Evolutionary conservation across 768 basidiomycete species (phyloP).

Genomic region (Auriscalpium microsporum): DNA sequence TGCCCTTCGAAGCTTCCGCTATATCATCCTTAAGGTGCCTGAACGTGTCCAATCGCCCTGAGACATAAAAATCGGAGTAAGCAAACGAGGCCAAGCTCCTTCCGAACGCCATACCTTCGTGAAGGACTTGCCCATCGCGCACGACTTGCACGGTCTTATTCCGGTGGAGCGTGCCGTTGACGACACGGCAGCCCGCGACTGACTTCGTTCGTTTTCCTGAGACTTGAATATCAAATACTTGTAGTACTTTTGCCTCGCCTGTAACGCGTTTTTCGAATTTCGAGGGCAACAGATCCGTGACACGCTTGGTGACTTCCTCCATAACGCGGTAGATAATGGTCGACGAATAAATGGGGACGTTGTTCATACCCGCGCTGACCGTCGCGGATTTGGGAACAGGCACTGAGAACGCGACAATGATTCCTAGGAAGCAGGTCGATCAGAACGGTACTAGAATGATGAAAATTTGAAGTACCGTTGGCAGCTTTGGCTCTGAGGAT

Average conservation of each 20-base stretch:
- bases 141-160: constrained; percentile 64
- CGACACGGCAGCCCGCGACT: constrained; percentile 88
- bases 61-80: constrained; percentile 3
- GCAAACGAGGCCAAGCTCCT: not conserved
- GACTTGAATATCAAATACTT: constrained; percentile 79
- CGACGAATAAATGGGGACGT: constrained; percentile 64
- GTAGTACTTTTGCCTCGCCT: constrained; percentile 83
- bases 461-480: constrained; percentile 46
- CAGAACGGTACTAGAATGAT: not conserved
- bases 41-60: constrained; percentile 76
- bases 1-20: constrained; percentile 77
- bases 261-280: constrained; percentile 70
- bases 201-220: constrained; percentile 61
- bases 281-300: constrained; percentile 71
- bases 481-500: constrained; percentile 81
- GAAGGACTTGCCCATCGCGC: constrained; percentile 50
- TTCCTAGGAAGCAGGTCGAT: constrained; percentile 36
- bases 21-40: constrained; percentile 87
- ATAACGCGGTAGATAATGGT: constrained; percentile 91
- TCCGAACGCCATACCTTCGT: constrained; percentile 44
- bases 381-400: constrained; percentile 58
- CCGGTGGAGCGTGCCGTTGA: constrained; percentile 72
- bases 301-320: constrained; percentile 68
- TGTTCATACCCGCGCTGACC: constrained; percentile 52
- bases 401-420: constrained; percentile 87